These are phyloP conservation scores for Peronospora destructor DNA, from an alignment of 352 stramenopile species.

Conservation along the genomic window DNA sequence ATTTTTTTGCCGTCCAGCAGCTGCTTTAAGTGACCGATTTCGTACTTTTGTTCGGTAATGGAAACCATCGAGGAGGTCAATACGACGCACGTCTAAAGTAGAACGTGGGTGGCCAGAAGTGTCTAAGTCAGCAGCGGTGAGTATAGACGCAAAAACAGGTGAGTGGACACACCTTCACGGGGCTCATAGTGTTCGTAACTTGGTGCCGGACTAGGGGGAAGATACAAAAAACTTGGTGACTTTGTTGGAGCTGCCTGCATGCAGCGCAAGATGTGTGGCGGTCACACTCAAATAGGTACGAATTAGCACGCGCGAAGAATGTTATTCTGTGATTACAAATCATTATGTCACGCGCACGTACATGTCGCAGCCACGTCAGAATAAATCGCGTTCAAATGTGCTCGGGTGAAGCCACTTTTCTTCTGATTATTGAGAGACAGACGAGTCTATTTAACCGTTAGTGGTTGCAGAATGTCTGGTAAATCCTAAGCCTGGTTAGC, in stretches of 20 bases:
- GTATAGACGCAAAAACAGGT: not conserved
- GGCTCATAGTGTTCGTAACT: constrained; percentile 27
- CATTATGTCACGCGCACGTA: constrained; percentile 1
- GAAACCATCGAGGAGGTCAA: constrained; percentile 73
- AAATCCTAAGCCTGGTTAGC: too few species aligned
- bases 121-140: not conserved
- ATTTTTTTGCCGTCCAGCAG: constrained; percentile 71
- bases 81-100: constrained; percentile 43
- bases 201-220: constrained; percentile 2
- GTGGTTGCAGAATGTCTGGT: too few species aligned
- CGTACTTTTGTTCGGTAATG: constrained; percentile 70
- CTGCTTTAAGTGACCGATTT: constrained; percentile 63
- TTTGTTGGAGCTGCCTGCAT: constrained; percentile 12
- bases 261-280: constrained; percentile 4
- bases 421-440: too few species aligned
- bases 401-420: too few species aligned
- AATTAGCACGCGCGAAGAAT: constrained; percentile 2
- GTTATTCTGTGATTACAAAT: constrained; percentile 11
- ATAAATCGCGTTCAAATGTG: constrained; percentile 8
- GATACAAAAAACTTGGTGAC: not conserved
- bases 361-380: constrained; percentile 20
- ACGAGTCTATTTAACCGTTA: too few species aligned
- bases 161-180: constrained; percentile 18
- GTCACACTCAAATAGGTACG: constrained; percentile 15
- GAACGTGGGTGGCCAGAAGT: not conserved